These are phyloP conservation scores for Fusarium sororula DNA, from an alignment of 2,329 filamentous ascomycete species.

Conservation along the genomic window DNA sequence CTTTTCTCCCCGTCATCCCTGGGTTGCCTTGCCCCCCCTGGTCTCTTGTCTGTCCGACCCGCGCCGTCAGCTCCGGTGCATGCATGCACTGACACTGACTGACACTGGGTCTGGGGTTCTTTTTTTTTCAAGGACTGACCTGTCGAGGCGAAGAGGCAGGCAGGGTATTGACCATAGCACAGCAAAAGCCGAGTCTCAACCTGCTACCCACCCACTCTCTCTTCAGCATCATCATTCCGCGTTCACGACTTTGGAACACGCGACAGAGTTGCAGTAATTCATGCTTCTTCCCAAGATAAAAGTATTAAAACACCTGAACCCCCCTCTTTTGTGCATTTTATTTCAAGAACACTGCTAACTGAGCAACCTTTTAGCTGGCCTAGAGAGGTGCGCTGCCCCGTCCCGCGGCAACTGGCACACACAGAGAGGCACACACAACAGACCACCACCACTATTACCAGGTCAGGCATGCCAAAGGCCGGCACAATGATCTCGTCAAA, in stretches of 20 bases:
- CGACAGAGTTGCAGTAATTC: slow-evolving; percentile 45
- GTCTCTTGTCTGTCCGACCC: slow-evolving; percentile 38
- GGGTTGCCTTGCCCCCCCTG: slow-evolving; percentile 6
- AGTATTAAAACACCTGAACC: slow-evolving; percentile 34
- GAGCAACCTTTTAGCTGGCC: slow-evolving; percentile 30
- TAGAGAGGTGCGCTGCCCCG: slow-evolving; percentile 46
- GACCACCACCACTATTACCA: slow-evolving; percentile 12
- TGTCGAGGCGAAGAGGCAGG: slow-evolving; percentile 11
- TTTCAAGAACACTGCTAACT: slow-evolving; percentile 25
- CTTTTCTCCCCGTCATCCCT: slow-evolving; percentile 9
- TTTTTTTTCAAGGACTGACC: slow-evolving; percentile 15
- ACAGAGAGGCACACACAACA: slow-evolving; percentile 18
- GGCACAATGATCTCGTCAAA: slow-evolving; percentile 53
- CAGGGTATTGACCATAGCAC: slow-evolving; percentile 19
- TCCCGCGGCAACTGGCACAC: slow-evolving; percentile 39
- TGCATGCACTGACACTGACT: slow-evolving; percentile 31
- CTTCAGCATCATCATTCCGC: slow-evolving; percentile 43
- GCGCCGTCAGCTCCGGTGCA: slow-evolving; percentile 36
- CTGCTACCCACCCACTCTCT: slow-evolving; percentile 38
- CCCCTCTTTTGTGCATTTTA: background rate
- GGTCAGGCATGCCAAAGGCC: slow-evolving; percentile 11
- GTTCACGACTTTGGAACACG: slow-evolving; percentile 44
- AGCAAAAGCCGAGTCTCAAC: slow-evolving; percentile 29
- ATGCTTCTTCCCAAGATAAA: slow-evolving; percentile 45
- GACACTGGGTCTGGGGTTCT: slow-evolving; percentile 14